These are phyloP conservation scores for Aulographum hederae DNA, from an alignment of 2,329 filamentous ascomycete species.

Conservation along the genomic window DNA sequence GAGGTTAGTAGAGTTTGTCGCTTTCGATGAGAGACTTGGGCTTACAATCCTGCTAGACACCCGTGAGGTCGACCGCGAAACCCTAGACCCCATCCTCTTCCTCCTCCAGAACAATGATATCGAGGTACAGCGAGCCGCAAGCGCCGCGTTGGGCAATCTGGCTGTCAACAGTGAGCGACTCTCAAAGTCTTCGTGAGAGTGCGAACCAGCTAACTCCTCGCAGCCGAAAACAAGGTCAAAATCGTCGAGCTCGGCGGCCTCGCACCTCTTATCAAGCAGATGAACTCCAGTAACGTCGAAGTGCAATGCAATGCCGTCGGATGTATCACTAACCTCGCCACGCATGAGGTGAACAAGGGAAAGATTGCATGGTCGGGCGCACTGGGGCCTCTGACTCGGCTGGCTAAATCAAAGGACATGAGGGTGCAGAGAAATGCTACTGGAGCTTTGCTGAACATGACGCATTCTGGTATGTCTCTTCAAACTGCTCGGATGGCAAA, in stretches of 20 bases:
- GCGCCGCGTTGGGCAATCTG: constrained; percentile 85
- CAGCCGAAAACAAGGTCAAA: constrained; percentile 93
- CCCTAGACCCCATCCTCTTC: constrained; percentile 88
- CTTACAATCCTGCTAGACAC: constrained; percentile 47
- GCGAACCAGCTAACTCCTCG: constrained; percentile 22
- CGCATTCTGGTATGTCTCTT: constrained; percentile 65
- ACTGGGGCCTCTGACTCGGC: constrained; percentile 69
- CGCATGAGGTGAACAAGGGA: constrained; percentile 97
- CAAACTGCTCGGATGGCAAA: background rate
- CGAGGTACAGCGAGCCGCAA: constrained; percentile 91
- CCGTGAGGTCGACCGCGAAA: constrained; percentile 83
- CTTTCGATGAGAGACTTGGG: constrained; percentile 1
- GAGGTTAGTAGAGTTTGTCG: constrained; percentile 48
- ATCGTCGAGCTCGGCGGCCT: constrained; percentile 88
- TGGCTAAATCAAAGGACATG: constrained; percentile 98
- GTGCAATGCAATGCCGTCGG: constrained; percentile 98
- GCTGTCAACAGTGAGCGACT: constrained; percentile 86
- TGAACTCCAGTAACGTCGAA: constrained; percentile 95
- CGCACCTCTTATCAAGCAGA: constrained; percentile 83
- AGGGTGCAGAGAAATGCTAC: constrained; percentile 94
- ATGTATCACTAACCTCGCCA: constrained; percentile 95
- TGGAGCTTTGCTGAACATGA: constrained; percentile 94
- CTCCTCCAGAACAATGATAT: constrained; percentile 90
- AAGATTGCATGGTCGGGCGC: constrained; percentile 94
- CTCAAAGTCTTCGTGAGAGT: constrained; percentile 5